Conservation (phyloP, 2,329 filamentous ascomycete genomes). For the Ophiostoma australiae region DNA sequence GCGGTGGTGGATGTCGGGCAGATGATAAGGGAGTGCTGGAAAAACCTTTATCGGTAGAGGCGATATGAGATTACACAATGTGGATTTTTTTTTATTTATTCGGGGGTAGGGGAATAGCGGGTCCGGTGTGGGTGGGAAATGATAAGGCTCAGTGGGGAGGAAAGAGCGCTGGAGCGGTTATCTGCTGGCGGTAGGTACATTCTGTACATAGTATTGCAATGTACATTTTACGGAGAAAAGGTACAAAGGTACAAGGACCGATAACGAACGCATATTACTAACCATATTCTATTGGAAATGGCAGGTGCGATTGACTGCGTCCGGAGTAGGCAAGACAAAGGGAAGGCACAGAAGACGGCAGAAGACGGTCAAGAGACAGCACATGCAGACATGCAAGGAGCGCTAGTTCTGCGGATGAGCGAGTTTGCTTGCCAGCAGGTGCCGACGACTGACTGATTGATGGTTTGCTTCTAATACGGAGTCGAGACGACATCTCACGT, state of each 20-base stretch:
- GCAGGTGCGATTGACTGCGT: background rate
- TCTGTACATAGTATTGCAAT: background rate
- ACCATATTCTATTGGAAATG: background rate
- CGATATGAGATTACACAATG: constrained; percentile 30
- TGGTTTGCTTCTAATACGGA: background rate
- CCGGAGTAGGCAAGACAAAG: background rate
- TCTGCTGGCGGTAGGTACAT: background rate
- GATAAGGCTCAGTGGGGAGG: constrained; percentile 25
- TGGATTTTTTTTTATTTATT: constrained; percentile 24
- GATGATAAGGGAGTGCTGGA: constrained; percentile 28
- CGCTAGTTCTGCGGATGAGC: constrained; percentile 4
- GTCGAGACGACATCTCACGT: background rate
- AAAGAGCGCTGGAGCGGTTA: constrained; percentile 10
- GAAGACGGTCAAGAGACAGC: background rate
- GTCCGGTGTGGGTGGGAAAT: constrained; percentile 21
- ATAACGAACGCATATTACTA: constrained; percentile 12
- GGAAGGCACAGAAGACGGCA: background rate
- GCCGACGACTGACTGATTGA: background rate
- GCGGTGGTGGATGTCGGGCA: constrained; percentile 24
- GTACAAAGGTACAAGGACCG: constrained; percentile 12
- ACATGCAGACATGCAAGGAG: background rate
- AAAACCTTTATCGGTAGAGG: constrained; percentile 29
- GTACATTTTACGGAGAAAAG: background rate
- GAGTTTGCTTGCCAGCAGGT: background rate
- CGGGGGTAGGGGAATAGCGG: constrained; percentile 24